A percentile compares a stretch with the other conserved stretches of the same genome.
phyloP scores from a whole-genome alignment of 192 early-diverging fungal genomes.

The Coemansia guatemalensis region DNA sequence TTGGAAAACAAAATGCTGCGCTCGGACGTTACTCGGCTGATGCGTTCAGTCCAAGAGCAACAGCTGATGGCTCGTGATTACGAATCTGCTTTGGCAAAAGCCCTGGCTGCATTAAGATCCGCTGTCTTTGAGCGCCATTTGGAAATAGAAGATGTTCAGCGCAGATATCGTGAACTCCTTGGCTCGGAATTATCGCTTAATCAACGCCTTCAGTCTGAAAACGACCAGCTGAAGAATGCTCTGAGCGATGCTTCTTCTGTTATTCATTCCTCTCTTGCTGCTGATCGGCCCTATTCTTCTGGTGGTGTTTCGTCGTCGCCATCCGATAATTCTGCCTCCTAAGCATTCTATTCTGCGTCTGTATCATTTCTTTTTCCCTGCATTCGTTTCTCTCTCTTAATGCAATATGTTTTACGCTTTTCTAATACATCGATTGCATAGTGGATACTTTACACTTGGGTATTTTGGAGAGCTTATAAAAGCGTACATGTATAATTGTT shows the following conservation, averaged over 20 bases:
- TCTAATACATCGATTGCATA: too few species aligned
- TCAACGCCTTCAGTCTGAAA: constrained; percentile 26
- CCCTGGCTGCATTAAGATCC: constrained; percentile 31
- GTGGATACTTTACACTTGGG: too few species aligned
- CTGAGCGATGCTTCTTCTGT: constrained; percentile 28
- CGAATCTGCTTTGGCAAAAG: constrained; percentile 33
- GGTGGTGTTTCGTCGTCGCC: not conserved
- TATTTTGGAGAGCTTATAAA: too few species aligned
- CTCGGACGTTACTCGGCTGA: constrained; percentile 18
- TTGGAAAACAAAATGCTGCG: constrained; percentile 30
- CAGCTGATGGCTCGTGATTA: constrained; percentile 44
- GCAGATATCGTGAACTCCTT: constrained; percentile 35
- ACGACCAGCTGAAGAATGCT: constrained; percentile 21
- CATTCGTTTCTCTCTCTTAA: too few species aligned
- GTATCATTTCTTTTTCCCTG: too few species aligned
- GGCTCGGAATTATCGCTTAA: constrained; percentile 31
- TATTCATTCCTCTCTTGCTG: constrained; percentile 22
- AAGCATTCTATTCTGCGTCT: not conserved
- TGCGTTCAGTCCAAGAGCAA: constrained; percentile 41
- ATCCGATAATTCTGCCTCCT: constrained; percentile 4
- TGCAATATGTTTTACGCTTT: too few species aligned
- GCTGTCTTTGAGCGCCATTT: constrained; percentile 40
- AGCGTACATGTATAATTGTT: not conserved
- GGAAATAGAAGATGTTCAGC: constrained; percentile 33
- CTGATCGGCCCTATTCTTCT: not conserved